Base-by-base conservation (phyloP, 495 filamentous ascomycete species). In the Xylaria longipes region DNA sequence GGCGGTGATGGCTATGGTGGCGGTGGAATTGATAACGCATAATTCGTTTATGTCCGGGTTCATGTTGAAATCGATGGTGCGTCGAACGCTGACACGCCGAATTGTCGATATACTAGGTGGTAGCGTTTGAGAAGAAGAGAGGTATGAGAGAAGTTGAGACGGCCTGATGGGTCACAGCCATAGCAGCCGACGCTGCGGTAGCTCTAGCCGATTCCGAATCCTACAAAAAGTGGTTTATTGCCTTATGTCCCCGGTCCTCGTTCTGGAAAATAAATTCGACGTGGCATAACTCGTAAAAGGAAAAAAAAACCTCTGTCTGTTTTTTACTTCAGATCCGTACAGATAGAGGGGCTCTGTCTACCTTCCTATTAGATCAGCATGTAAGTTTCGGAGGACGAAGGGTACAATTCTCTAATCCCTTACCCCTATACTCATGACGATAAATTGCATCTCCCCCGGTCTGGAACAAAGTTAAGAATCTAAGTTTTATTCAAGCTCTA, bases 171-270 rank as follows among this genome's bases (percentile, higher is more conserved):
- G 62, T 35, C 35, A 27, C 20, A 29, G 15, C n/a, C n/a, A 67
- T 14, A 17, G 22, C 65, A n/a, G 48, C 33, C 5, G 52, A 29
- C 17, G 20, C 15, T 43, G 45, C 9, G 63, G 45, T 33, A 52
- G 39, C 25, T 20, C 14, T 31, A 50, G 62, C 14, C 29, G 45
- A 37, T 37, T 27, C 52, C 33, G 39, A 68, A 56, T 43, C 48
- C 65, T 67, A 67, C 22, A 22, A 67, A 65, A 67, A 56, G 65
- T 20, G 20, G 31, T 67, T 56, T 39, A 57, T 57, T 67, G 25
- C 20, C n/a, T 41, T 56, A 9, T 17, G 45, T 52, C 9, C n/a
- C 31, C 56, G 11, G 5, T 46, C 1, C 5, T 48, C 9, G 27
- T 29, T 33, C 29, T 31, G 5, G 62, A 31, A 46, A 52, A 7